A percentile compares a stretch with the other conserved stretches of the same genome.
These are phyloP conservation scores for Psilocybe tampanensis DNA, from an alignment of 768 basidiomycete species.

Conservation along the genomic window DNA sequence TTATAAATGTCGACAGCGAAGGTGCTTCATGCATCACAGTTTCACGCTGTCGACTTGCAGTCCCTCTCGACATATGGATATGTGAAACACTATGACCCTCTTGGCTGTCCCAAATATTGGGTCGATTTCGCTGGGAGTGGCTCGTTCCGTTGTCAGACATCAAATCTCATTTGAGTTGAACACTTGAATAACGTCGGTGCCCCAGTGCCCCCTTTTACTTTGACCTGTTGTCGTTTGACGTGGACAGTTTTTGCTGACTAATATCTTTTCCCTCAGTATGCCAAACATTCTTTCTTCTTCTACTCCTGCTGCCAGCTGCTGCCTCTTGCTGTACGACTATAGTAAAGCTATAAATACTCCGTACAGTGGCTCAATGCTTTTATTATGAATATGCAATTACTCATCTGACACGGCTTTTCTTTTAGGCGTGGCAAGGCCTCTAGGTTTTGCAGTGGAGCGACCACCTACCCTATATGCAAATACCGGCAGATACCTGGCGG, in stretches of 20 bases:
- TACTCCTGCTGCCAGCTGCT: too few species aligned
- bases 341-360: too few species aligned
- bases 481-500: too few species aligned
- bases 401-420: constrained; percentile 12
- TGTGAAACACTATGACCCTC: constrained; percentile 63
- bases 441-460: background rate
- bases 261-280: background rate
- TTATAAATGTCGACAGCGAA: constrained; percentile 37
- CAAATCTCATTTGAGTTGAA: background rate
- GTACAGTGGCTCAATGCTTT: too few species aligned
- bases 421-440: constrained; percentile 1
- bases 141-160: constrained; percentile 75
- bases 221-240: too few species aligned
- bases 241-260: background rate
- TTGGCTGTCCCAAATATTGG: constrained; percentile 22
- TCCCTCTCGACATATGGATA: constrained; percentile 44
- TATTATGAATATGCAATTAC: background rate
- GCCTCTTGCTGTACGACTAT: too few species aligned
- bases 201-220: too few species aligned
- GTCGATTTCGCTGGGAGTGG: constrained; percentile 38
- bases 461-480: too few species aligned
- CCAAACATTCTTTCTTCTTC: background rate
- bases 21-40: constrained; percentile 18
- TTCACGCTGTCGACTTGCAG: constrained; percentile 40
- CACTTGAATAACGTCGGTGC: too few species aligned